phyloP scores from a whole-genome alignment of 2,329 filamentous ascomycete genomes.

The Pyrenochaeta sp. region DNA sequence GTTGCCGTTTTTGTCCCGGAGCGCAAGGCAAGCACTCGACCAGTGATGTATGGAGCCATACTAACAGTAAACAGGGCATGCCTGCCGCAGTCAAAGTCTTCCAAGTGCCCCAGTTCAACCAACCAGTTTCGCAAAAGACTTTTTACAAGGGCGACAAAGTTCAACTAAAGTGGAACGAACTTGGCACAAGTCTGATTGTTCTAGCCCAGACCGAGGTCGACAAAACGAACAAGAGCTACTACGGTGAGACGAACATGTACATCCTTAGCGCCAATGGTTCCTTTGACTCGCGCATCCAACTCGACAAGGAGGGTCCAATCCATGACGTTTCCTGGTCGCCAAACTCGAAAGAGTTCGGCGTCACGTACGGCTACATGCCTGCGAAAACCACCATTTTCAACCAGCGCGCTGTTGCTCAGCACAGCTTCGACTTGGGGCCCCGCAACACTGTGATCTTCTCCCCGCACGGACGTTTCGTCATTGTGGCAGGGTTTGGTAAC shows the following conservation, averaged over 20 bases:
- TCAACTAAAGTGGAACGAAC: slow-evolving; percentile 95
- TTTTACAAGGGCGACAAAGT: slow-evolving; percentile 99
- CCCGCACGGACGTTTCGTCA: slow-evolving; percentile 87
- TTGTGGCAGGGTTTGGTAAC: slow-evolving; percentile 97
- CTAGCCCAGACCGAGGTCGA: slow-evolving; percentile 98
- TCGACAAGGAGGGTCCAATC: slow-evolving; percentile 97
- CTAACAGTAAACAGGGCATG: slow-evolving; percentile 71
- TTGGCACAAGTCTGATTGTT: slow-evolving; percentile 90
- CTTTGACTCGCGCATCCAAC: slow-evolving; percentile 88
- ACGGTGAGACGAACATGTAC: slow-evolving; percentile 97
- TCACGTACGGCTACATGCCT: slow-evolving; percentile 99
- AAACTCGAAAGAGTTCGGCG: slow-evolving; percentile 96
- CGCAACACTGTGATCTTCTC: slow-evolving; percentile 97
- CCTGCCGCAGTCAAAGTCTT: slow-evolving; percentile 94
- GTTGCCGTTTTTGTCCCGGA: slow-evolving; percentile 96
- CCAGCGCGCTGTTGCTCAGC: slow-evolving; percentile 79
- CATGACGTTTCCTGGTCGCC: slow-evolving; percentile 99
- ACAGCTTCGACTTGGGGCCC: slow-evolving; percentile 85
- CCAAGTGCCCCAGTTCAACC: slow-evolving; percentile 85
- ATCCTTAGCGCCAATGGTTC: slow-evolving; percentile 89
- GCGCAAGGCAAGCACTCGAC: slow-evolving; percentile 75
- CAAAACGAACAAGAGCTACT: slow-evolving; percentile 98
- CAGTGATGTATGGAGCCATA: background rate
- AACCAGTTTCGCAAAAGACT: slow-evolving; percentile 92
- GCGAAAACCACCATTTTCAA: slow-evolving; percentile 99